Evolutionary conservation across 129 eudicot species (phyloP).

Genomic region (Sambucus nigra): DNA sequence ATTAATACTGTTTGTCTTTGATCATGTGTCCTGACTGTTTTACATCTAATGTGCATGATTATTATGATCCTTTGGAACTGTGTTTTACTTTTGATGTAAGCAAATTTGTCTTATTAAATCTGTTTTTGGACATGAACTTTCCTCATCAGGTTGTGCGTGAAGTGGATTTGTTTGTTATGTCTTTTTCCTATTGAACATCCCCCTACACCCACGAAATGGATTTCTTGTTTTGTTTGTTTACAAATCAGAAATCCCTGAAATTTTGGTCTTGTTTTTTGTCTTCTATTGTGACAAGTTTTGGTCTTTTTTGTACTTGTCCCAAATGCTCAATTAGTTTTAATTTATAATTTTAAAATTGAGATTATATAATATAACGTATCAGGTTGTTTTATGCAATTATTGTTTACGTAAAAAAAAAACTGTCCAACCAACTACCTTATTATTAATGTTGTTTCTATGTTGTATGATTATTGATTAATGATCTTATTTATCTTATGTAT

Average conservation of each 20-base stretch:
- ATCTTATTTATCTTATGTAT: not conserved
- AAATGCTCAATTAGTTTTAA: too few relatives aligned
- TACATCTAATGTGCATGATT: not conserved
- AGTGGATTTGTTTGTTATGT: slow-evolving; percentile 8
- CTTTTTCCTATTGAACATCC: slow-evolving; percentile 5
- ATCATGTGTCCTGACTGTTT: not conserved
- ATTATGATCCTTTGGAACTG: too few relatives aligned
- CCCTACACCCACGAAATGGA: slow-evolving; percentile 12
- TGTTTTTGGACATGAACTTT: slow-evolving; percentile 3
- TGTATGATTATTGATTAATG: too few relatives aligned
- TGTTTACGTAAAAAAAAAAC: too few relatives aligned
- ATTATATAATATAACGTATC: too few relatives aligned
- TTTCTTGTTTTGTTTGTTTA: not conserved
- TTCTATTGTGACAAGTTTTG: not conserved
- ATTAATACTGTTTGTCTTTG: not conserved
- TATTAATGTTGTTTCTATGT: too few relatives aligned
- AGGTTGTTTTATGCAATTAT: too few relatives aligned
- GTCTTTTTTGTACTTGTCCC: too few relatives aligned
- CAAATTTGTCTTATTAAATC: slow-evolving; percentile 7
- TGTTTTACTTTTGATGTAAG: not conserved
- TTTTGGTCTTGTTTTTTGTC: slow-evolving; percentile 8
- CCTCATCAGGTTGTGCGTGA: not conserved
- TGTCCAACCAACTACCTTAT: too few relatives aligned
- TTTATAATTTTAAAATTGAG: too few relatives aligned
- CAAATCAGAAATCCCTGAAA: slow-evolving; percentile 7